Conservation (phyloP, 306 rosid species). For the Pueraria montana region DNA sequence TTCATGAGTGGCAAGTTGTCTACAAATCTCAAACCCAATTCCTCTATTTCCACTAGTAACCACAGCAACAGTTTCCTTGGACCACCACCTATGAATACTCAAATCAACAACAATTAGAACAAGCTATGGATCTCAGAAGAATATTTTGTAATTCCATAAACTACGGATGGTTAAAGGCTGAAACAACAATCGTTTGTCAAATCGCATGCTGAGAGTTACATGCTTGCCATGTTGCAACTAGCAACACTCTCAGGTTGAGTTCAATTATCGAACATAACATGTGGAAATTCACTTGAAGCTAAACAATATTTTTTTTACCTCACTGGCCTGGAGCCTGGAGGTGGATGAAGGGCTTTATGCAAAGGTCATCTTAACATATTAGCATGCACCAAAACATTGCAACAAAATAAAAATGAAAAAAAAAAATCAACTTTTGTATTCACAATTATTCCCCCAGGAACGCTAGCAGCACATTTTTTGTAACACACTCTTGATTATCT, state of each 20-base stretch:
- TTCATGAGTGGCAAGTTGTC: slow-evolving; percentile 53
- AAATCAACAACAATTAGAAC: background rate
- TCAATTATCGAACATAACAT: slow-evolving; percentile 7
- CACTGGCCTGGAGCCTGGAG: too few relatives aligned
- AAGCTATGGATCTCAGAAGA: background rate
- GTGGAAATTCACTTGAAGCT: slow-evolving; percentile 5
- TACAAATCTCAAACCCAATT: slow-evolving; percentile 53
- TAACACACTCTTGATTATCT: background rate
- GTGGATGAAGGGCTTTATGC: background rate
- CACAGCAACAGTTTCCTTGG: slow-evolving; percentile 83
- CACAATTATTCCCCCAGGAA: too few relatives aligned
- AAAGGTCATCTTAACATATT: background rate
- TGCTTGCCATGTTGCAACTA: background rate
- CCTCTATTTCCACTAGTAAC: slow-evolving; percentile 79
- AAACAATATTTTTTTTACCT: background rate
- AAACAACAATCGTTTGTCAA: background rate
- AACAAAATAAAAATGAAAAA: too few relatives aligned
- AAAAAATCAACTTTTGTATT: background rate
- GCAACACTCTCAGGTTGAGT: background rate
- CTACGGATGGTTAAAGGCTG: slow-evolving; percentile 1
- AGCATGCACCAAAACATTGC: background rate
- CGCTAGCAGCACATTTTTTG: background rate
- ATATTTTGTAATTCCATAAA: background rate
- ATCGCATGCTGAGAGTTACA: background rate
- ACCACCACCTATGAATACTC: slow-evolving; percentile 83